phyloP scores from a whole-genome alignment of 306 rosid species.

The Sphenostylis stenocarpa region DNA sequence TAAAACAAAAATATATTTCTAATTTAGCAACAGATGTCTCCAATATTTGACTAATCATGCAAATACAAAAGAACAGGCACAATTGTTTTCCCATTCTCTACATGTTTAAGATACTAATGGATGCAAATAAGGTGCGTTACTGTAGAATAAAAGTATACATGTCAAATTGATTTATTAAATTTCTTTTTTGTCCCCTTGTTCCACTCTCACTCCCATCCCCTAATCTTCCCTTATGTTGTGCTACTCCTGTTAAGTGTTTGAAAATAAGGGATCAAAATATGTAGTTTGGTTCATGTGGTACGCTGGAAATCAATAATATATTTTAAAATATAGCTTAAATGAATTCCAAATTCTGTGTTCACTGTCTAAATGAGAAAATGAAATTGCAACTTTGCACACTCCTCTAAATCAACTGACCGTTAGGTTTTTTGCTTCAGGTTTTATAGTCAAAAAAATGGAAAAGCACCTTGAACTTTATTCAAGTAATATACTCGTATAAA shows the following conservation, averaged over 20 bases:
- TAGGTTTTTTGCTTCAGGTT: background rate
- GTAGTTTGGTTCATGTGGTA: background rate
- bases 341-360: background rate
- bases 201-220: background rate
- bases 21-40: background rate
- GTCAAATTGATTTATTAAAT: background rate
- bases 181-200: background rate
- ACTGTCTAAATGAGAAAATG: background rate
- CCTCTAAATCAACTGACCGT: background rate
- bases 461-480: background rate
- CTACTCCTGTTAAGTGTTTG: background rate
- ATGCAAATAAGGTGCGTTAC: background rate
- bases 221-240: background rate
- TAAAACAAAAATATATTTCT: background rate
- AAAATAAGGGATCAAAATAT: constrained; percentile 6
- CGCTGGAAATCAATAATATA: background rate
- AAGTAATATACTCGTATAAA: too few species aligned
- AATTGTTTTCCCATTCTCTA: background rate
- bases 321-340: background rate
- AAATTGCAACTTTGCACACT: background rate
- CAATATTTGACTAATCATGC: background rate
- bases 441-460: background rate
- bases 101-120: background rate
- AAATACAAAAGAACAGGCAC: background rate
- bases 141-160: background rate